Percentiles rank a stretch among this genome's conserved stretches.
phyloP scores from a whole-genome alignment of 2,329 filamentous ascomycete genomes.

The Hypoxylon sp. region DNA sequence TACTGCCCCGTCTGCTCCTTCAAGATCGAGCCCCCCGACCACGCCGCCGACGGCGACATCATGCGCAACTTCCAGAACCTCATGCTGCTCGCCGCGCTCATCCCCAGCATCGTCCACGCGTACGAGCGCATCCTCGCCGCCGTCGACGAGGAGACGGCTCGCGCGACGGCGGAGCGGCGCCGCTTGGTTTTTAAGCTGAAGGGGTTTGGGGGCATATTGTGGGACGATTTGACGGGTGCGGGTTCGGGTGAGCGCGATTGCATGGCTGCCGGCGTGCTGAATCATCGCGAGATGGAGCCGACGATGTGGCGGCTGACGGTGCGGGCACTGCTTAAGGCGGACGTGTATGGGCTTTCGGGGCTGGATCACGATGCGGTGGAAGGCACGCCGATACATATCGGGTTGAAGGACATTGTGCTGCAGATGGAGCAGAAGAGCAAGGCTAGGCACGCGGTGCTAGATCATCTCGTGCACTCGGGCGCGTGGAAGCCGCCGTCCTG shows the following conservation, averaged over 20 bases:
- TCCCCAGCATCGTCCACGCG: conserved; percentile 70
- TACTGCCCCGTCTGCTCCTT: conserved; percentile 66
- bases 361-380: conserved; percentile 36
- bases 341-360: conserved; percentile 68
- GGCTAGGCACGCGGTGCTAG: conserved; percentile 65
- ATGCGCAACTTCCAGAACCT: conserved; percentile 70
- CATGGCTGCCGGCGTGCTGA: conserved; percentile 53
- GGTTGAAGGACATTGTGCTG: conserved; percentile 68
- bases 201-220: conserved; percentile 64
- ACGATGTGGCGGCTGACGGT: conserved; percentile 68
- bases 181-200: conserved; percentile 62
- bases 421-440: conserved; percentile 67
- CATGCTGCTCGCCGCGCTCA: conserved; percentile 71
- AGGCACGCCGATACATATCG: conserved; percentile 57
- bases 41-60: conserved; percentile 53
- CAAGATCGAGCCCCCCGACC: conserved; percentile 52
- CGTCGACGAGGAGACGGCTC: conserved; percentile 66
- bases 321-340: conserved; percentile 67
- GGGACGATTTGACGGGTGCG: conserved; percentile 53
- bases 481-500: conserved; percentile 49
- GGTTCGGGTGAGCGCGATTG: conserved; percentile 42
- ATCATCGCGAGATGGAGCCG: conserved; percentile 65
- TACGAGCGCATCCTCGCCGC: conserved; percentile 69
- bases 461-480: conserved; percentile 62
- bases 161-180: conserved; percentile 60